Evolutionary conservation across 1,139 yeast genomes (phyloP).

Genomic region (Suhomyces yuchorum): DNA sequence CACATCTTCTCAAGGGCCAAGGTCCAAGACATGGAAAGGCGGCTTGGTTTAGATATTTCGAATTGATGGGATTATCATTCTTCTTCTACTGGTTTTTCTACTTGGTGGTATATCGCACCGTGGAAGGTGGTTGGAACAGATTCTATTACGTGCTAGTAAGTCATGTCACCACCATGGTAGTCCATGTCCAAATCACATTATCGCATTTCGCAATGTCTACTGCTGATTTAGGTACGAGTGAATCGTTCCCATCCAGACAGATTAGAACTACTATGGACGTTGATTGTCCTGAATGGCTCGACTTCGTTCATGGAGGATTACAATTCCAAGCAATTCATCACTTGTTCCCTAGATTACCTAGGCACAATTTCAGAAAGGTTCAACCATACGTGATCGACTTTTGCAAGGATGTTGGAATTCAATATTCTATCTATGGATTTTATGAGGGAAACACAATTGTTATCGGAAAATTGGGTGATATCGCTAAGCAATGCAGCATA

Average conservation of each 20-base stretch:
- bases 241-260: conserved; percentile 81
- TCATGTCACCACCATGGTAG: conserved; percentile 82
- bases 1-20: conserved; percentile 64
- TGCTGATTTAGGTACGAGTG: conserved; percentile 77
- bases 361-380: conserved; percentile 78
- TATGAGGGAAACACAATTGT: conserved; percentile 75
- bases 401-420: conserved; percentile 76
- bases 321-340: conserved; percentile 94
- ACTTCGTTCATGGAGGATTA: conserved; percentile 87
- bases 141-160: conserved; percentile 67
- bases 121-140: conserved; percentile 55
- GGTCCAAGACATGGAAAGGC: conserved; percentile 84
- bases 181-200: conserved; percentile 87
- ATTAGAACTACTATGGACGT: conserved; percentile 93
- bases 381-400: conserved; percentile 74
- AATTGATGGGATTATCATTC: conserved; percentile 64
- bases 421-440: conserved; percentile 84
- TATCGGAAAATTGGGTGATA: conserved; percentile 66
- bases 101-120: conserved; percentile 51
- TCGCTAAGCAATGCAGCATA: conserved; percentile 77
- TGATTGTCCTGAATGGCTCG: conserved; percentile 91
- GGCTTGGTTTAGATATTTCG: conserved; percentile 84
- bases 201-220: conserved; percentile 96
- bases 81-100: conserved; percentile 84
- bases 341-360: conserved; percentile 83